These are phyloP conservation scores for Priceomyces haplophilus DNA, from an alignment of 805 yeast species.

Conservation along the genomic window DNA sequence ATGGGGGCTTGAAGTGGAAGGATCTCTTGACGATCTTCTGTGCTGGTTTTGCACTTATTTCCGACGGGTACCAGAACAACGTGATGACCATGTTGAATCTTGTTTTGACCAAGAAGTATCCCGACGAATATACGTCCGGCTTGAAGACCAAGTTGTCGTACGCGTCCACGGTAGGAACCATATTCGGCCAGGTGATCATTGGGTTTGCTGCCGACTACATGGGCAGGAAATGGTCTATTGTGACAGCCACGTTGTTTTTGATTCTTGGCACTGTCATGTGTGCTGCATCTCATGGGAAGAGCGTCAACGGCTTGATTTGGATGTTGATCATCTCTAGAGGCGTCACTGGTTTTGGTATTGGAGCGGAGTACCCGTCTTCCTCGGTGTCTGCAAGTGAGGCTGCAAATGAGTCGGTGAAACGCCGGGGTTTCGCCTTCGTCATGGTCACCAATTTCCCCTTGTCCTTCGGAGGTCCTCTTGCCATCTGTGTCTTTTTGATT, in stretches of 20 bases:
- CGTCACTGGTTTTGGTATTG: slow-evolving; percentile 73
- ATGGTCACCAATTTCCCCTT: slow-evolving; percentile 72
- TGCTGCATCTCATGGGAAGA: slow-evolving; percentile 64
- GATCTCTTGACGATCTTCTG: slow-evolving; percentile 50
- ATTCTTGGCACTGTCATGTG: slow-evolving; percentile 64
- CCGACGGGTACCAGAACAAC: slow-evolving; percentile 76
- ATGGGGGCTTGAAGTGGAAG: slow-evolving; percentile 20
- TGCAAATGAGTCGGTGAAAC: slow-evolving; percentile 61
- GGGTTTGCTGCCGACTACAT: slow-evolving; percentile 64
- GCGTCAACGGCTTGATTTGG: slow-evolving; percentile 68
- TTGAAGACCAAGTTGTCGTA: slow-evolving; percentile 67
- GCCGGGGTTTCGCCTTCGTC: slow-evolving; percentile 64
- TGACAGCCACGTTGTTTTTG: slow-evolving; percentile 57
- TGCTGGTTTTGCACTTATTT: slow-evolving; percentile 71
- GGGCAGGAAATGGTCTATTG: slow-evolving; percentile 71
- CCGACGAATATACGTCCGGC: slow-evolving; percentile 39
- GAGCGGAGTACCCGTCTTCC: slow-evolving; percentile 73
- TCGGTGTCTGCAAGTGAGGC: slow-evolving; percentile 70
- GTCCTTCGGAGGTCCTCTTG: slow-evolving; percentile 77
- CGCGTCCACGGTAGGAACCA: slow-evolving; percentile 65
- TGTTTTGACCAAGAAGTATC: slow-evolving; percentile 49
- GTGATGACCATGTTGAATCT: slow-evolving; percentile 68
- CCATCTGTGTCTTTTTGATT: slow-evolving; percentile 62
- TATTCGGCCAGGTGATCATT: slow-evolving; percentile 64
- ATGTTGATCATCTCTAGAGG: slow-evolving; percentile 74